Conservation (phyloP, 495 filamentous ascomycete species). For the Tuber brumale region DNA sequence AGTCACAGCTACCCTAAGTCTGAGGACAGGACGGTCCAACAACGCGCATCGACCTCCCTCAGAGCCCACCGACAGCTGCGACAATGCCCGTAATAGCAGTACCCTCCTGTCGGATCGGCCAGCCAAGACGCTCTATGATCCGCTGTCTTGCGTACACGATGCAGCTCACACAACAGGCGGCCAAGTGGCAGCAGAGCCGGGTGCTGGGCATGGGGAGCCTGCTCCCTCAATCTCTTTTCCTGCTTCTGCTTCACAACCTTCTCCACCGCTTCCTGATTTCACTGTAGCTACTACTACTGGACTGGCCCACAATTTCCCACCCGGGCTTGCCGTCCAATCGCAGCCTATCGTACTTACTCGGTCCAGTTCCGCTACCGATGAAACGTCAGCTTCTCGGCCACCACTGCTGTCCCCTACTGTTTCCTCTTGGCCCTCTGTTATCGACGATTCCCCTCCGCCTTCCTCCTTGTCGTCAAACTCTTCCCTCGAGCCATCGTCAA, state of each 20-base stretch:
- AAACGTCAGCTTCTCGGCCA: conserved; percentile 2
- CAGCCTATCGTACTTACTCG: not conserved
- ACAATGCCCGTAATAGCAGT: conserved; percentile 4
- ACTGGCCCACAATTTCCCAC: not conserved
- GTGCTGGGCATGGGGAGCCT: not conserved
- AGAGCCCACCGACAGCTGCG: not conserved
- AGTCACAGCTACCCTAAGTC: not conserved
- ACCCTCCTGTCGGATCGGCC: conserved; percentile 1
- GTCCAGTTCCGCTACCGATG: not conserved
- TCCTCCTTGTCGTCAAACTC: not conserved
- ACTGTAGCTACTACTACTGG: not conserved
- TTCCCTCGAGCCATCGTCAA: not conserved
- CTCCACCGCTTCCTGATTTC: not conserved
- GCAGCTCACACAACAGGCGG: conserved; percentile 1
- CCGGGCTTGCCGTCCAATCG: not conserved
- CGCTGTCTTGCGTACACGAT: not conserved
- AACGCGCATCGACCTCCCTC: conserved; percentile 2
- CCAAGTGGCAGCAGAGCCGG: conserved; percentile 2
- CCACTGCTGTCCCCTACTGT: not conserved
- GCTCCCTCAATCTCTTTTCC: not conserved
- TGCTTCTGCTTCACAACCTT: not conserved
- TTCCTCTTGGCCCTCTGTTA: conserved; percentile 2
- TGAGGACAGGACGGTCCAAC: not conserved
- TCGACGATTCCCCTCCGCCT: not conserved
- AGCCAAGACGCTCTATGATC: not conserved